These are phyloP conservation scores for Rhizophora apiculata DNA, from an alignment of 345 rosid species.

Conservation along the genomic window DNA sequence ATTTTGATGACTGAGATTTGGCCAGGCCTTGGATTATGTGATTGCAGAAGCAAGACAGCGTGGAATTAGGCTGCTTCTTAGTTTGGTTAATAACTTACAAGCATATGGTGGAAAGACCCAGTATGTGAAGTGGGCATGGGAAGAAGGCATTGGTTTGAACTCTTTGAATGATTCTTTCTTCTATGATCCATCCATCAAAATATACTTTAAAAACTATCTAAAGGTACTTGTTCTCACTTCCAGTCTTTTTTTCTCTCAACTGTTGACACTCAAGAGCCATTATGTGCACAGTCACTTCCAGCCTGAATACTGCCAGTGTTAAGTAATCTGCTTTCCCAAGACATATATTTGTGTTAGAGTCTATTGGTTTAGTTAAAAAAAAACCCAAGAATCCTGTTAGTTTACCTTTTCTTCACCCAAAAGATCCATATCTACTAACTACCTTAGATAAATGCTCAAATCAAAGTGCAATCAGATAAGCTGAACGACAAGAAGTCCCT, in stretches of 20 bases:
- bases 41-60: conserved; percentile 77
- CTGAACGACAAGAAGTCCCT: background rate
- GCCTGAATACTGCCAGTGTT: too few species aligned
- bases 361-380: too few species aligned
- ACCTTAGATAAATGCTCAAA: background rate
- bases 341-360: too few species aligned
- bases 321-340: too few species aligned
- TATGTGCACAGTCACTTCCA: too few species aligned
- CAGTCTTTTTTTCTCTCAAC: background rate
- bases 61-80: conserved; percentile 72
- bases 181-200: conserved; percentile 89
- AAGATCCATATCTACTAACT: background rate
- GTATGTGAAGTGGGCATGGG: conserved; percentile 97
- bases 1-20: conserved; percentile 18
- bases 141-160: conserved; percentile 91
- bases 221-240: conserved; percentile 37
- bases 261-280: too few species aligned
- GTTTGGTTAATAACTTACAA: conserved; percentile 83
- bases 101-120: conserved; percentile 94
- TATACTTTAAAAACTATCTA: conserved; percentile 73
- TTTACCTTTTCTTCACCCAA: background rate
- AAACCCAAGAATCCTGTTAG: background rate
- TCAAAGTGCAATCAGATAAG: background rate
- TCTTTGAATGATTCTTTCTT: conserved; percentile 95
- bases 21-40: conserved; percentile 90